phyloP scores from a whole-genome alignment of 164 flowering plant species.

The Vitis rotundifolia region DNA sequence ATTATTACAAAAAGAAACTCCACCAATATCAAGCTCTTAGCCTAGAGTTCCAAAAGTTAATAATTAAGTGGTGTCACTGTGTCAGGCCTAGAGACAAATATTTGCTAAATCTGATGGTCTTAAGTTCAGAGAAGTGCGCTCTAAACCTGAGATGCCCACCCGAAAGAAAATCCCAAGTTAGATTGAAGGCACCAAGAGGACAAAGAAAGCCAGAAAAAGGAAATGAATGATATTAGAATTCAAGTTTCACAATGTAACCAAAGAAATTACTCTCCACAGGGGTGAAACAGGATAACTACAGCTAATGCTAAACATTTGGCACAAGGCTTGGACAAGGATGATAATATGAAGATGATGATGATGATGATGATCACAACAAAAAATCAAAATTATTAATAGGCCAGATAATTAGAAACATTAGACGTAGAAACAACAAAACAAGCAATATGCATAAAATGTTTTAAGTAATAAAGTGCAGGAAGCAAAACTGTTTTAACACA shows the following conservation, averaged over 20 bases:
- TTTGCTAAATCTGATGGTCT: neutral
- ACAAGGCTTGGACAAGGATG: neutral
- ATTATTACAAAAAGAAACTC: neutral
- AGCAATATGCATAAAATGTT: neutral
- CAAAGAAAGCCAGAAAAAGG: slow-evolving; percentile 1
- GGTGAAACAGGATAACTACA: neutral
- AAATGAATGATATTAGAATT: neutral
- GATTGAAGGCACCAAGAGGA: neutral
- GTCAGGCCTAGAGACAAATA: neutral
- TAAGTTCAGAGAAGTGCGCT: neutral
- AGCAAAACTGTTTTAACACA: neutral
- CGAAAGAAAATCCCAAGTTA: too few relatives aligned
- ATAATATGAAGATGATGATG: neutral
- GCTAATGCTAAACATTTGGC: neutral
- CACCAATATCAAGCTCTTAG: neutral
- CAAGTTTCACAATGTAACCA: neutral
- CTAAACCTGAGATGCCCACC: too few relatives aligned
- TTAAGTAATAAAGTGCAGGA: neutral
- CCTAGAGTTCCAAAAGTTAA: neutral
- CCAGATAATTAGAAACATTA: too few relatives aligned
- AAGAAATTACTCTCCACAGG: neutral
- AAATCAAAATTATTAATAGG: too few relatives aligned
- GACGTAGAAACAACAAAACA: neutral
- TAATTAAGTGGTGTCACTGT: neutral
- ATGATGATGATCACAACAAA: neutral